Conservation (phyloP, 495 filamentous ascomycete species). For the Chaetomium tenue region DNA sequence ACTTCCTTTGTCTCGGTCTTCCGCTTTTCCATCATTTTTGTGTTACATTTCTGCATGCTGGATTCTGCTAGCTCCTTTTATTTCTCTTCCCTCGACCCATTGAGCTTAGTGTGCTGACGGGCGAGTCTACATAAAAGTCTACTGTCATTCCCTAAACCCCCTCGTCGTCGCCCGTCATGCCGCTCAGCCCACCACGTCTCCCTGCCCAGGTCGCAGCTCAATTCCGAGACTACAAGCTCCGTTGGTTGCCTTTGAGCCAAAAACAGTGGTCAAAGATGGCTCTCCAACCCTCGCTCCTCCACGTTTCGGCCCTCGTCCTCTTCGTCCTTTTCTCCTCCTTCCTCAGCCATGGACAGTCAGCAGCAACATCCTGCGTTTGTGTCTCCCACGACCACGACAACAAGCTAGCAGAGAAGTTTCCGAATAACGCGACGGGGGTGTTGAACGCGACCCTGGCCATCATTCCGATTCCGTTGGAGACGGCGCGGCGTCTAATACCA, state of each 20-base stretch:
- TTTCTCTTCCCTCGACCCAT: slow-evolving; percentile 1
- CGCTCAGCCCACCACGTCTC: slow-evolving; percentile 33
- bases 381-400: slow-evolving; percentile 39
- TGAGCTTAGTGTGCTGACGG: slow-evolving; percentile 18
- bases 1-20: slow-evolving; percentile 15
- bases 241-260: slow-evolving; percentile 28
- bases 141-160: slow-evolving; percentile 13
- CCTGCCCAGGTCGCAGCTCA: slow-evolving; percentile 26
- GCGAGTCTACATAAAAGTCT: slow-evolving; percentile 22
- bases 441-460: slow-evolving; percentile 45
- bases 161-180: slow-evolving; percentile 25
- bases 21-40: slow-evolving; percentile 1
- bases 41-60: slow-evolving; percentile 3
- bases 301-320: slow-evolving; percentile 28
- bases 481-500: slow-evolving; percentile 39
- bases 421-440: slow-evolving; percentile 42
- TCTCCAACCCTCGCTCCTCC: slow-evolving; percentile 27
- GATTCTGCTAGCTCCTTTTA: neutral
- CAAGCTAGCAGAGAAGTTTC: slow-evolving; percentile 37
- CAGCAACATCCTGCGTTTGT: slow-evolving; percentile 34
- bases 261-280: slow-evolving; percentile 29
- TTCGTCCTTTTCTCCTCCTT: slow-evolving; percentile 30
- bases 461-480: slow-evolving; percentile 41
- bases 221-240: slow-evolving; percentile 19
- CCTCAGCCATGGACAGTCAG: slow-evolving; percentile 28